A percentile compares a stretch with the other conserved stretches of the same genome.
These are phyloP conservation scores for Fusarium humuli DNA, from an alignment of 2,329 filamentous ascomycete species.

Conservation along the genomic window DNA sequence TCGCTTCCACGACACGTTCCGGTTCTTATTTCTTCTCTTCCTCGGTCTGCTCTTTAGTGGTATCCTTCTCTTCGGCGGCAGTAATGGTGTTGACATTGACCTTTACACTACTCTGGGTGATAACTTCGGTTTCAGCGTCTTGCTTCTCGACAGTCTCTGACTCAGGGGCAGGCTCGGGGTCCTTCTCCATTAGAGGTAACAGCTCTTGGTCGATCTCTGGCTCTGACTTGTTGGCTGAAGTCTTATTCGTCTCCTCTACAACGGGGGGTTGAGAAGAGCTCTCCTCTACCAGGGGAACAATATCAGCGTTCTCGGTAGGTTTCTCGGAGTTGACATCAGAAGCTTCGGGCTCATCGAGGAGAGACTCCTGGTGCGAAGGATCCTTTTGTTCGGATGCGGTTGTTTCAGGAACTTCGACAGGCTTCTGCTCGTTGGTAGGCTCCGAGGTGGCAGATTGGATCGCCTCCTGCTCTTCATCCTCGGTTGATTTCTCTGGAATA, in stretches of 20 bases:
- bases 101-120: slow-evolving; percentile 17
- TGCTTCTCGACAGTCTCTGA: slow-evolving; percentile 9
- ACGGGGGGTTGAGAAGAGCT: slow-evolving; percentile 17
- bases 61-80: slow-evolving; percentile 29
- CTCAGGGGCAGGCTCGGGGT: slow-evolving; percentile 9
- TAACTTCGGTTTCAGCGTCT: slow-evolving; percentile 7
- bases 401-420: slow-evolving; percentile 7
- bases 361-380: slow-evolving; percentile 7
- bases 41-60: slow-evolving; percentile 7
- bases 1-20: slow-evolving; percentile 20
- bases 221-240: slow-evolving; percentile 7
- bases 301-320: slow-evolving; percentile 8
- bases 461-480: slow-evolving; percentile 7
- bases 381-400: slow-evolving; percentile 24
- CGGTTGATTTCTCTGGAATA: slow-evolving; percentile 7
- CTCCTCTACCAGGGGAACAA: slow-evolving; percentile 30
- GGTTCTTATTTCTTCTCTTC: slow-evolving; percentile 28
- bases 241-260: slow-evolving; percentile 21
- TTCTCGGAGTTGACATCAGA: slow-evolving; percentile 9
- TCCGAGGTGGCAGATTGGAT: slow-evolving; percentile 9
- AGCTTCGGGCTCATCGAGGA: slow-evolving; percentile 10
- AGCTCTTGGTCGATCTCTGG: slow-evolving; percentile 11
- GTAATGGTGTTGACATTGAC: slow-evolving; percentile 6
- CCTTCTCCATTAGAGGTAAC: slow-evolving; percentile 30
- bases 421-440: slow-evolving; percentile 6